These are phyloP conservation scores for Schizochytrium sp. DNA, from an alignment of 108 stramenopile genomes.

Conservation along the genomic window DNA sequence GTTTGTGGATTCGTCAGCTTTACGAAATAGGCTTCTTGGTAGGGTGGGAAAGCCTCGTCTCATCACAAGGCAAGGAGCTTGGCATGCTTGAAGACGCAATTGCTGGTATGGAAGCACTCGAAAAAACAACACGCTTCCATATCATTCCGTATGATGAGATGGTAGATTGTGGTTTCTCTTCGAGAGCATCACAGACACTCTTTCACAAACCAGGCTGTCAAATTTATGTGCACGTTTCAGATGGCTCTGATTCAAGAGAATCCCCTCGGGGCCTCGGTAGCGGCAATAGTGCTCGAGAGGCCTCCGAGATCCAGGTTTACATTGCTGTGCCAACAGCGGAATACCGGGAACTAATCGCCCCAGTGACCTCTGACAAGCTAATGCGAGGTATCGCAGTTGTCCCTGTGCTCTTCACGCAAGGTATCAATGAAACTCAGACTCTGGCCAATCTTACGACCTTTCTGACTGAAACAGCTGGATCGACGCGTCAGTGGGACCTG, in stretches of 20 bases:
- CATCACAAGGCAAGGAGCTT: constrained; percentile 60
- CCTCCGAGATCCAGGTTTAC: background rate
- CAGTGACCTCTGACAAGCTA: background rate
- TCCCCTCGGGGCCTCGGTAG: background rate
- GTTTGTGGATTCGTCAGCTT: constrained; percentile 51
- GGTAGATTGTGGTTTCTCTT: background rate
- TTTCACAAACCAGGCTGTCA: background rate
- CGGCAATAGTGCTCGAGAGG: background rate
- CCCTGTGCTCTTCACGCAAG: constrained; percentile 70
- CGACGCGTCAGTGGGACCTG: background rate
- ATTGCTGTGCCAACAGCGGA: background rate
- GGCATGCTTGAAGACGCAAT: constrained; percentile 61
- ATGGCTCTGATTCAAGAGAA: background rate
- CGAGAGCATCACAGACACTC: background rate
- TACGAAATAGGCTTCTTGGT: constrained; percentile 58
- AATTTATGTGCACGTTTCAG: constrained; percentile 16
- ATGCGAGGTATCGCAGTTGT: constrained; percentile 31
- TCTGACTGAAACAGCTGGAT: background rate
- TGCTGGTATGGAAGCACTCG: constrained; percentile 34
- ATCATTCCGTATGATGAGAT: constrained; percentile 36
- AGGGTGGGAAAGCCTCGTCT: constrained; percentile 60
- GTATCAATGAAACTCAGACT: constrained; percentile 70
- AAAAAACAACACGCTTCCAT: constrained; percentile 11
- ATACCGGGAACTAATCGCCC: background rate
- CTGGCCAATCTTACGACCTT: constrained; percentile 64